These are phyloP conservation scores for Pisolithus tinctorius DNA, from an alignment of 768 basidiomycete genomes.

Conservation along the genomic window DNA sequence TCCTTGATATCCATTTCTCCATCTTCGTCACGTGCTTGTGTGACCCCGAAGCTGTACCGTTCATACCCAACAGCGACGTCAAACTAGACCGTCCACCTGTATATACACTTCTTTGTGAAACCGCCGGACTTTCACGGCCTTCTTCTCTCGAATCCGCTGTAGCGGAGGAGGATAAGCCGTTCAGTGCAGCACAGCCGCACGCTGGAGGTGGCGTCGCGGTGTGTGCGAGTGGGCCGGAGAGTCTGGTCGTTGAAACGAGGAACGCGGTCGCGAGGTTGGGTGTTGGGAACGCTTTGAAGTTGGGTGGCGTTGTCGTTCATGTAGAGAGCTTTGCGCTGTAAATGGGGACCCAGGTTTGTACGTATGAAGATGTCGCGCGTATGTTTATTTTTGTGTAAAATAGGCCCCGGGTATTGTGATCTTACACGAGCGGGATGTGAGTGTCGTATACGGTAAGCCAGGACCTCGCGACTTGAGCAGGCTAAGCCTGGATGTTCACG, in stretches of 20 bases:
- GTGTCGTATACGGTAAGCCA: no score
- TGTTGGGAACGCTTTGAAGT: constrained; percentile 29
- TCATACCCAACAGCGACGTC: constrained; percentile 60
- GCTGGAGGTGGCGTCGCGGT: constrained; percentile 61
- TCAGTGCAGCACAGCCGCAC: no score
- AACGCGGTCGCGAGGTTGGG: constrained; percentile 71
- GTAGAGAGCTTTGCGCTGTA: constrained; percentile 63
- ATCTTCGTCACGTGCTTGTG: constrained; percentile 77
- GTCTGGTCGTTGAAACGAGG: constrained; percentile 60
- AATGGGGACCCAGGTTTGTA: background rate
- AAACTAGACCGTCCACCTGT: constrained; percentile 43
- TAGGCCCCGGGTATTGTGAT: no score
- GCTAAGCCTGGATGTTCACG: no score
- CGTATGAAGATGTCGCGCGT: no score
- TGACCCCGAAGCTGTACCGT: constrained; percentile 56
- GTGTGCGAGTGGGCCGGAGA: constrained; percentile 74
- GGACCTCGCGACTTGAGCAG: no score
- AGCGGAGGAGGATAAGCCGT: background rate
- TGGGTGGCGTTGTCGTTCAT: constrained; percentile 68
- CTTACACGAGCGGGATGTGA: no score
- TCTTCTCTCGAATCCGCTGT: constrained; percentile 12
- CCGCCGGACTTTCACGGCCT: constrained; percentile 24
- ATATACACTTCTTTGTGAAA: constrained; percentile 34
- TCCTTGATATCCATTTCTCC: constrained; percentile 63
- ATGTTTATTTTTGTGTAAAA: no score